Percentiles rank a stretch among this genome's conserved stretches.
These are phyloP conservation scores for Discostella stelligeroides DNA, from an alignment of 108 stramenopile species.

Conservation along the genomic window DNA sequence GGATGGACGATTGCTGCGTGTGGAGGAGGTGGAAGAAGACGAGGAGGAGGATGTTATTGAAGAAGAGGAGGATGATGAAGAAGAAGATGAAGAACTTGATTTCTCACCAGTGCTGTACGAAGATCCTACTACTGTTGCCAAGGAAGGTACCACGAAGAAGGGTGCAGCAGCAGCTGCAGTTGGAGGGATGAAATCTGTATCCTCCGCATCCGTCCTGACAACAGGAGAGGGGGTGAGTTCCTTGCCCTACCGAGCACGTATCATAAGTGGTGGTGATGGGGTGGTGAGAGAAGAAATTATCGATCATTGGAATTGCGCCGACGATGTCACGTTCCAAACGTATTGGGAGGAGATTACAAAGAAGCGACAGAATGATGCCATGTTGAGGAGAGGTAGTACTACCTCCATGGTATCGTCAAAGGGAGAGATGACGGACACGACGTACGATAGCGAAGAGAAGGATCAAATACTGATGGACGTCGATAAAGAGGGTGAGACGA, in stretches of 20 bases:
- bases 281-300: conserved; percentile 27
- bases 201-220: conserved; percentile 27
- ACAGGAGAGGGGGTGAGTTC: conserved; percentile 39
- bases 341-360: conserved; percentile 46
- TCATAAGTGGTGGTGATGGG: not conserved
- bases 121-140: conserved; percentile 15
- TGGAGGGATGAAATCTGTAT: conserved; percentile 19
- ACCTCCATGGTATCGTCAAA: conserved; percentile 38
- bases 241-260: conserved; percentile 8
- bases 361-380: not conserved
- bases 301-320: conserved; percentile 74
- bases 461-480: conserved; percentile 2
- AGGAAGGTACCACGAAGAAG: conserved; percentile 22
- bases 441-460: not conserved
- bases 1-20: not conserved
- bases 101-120: conserved; percentile 45
- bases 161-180: conserved; percentile 23
- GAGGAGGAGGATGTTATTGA: not conserved
- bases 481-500: conserved; percentile 28
- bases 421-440: not conserved
- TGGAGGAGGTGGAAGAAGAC: conserved; percentile 21
- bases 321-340: conserved; percentile 66
- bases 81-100: conserved; percentile 7
- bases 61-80: not conserved
- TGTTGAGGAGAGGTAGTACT: not conserved